Evolutionary conservation across 306 rosid species (phyloP).

Genomic region (Benincasa hispida): DNA sequence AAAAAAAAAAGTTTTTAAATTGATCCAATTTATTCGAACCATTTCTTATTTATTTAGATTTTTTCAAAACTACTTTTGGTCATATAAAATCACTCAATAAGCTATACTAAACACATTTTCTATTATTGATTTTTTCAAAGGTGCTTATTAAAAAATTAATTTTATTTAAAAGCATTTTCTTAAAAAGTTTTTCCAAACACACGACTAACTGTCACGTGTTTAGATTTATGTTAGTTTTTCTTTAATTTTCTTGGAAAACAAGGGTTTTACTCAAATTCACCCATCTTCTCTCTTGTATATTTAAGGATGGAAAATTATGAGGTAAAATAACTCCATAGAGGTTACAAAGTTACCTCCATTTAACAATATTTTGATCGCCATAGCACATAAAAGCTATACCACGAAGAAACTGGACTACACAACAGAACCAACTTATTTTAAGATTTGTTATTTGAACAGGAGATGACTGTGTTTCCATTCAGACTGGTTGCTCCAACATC

Average conservation of each 20-base stretch:
- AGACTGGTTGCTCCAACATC: constrained; percentile 81
- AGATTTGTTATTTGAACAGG: constrained; percentile 31
- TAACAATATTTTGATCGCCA: neutral
- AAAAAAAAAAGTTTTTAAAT: no score
- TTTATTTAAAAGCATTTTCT: no score
- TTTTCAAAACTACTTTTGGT: no score
- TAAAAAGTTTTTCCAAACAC: no score
- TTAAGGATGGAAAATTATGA: neutral
- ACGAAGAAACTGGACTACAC: neutral
- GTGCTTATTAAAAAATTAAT: no score
- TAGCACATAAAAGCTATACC: neutral
- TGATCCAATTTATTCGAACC: no score
- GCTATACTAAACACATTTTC: no score
- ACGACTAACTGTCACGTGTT: no score
- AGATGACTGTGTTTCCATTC: constrained; percentile 98
- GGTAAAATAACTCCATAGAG: neutral
- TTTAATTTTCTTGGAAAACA: neutral
- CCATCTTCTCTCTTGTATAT: neutral
- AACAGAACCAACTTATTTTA: neutral
- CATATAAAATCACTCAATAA: no score
- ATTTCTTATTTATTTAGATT: no score
- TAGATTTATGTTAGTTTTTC: no score
- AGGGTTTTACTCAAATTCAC: neutral
- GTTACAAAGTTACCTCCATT: neutral
- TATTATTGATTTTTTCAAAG: no score